Percentiles rank a stretch among this genome's conserved stretches.
phyloP scores from a whole-genome alignment of 805 yeast genomes.

The Ogataea ganodermae region DNA sequence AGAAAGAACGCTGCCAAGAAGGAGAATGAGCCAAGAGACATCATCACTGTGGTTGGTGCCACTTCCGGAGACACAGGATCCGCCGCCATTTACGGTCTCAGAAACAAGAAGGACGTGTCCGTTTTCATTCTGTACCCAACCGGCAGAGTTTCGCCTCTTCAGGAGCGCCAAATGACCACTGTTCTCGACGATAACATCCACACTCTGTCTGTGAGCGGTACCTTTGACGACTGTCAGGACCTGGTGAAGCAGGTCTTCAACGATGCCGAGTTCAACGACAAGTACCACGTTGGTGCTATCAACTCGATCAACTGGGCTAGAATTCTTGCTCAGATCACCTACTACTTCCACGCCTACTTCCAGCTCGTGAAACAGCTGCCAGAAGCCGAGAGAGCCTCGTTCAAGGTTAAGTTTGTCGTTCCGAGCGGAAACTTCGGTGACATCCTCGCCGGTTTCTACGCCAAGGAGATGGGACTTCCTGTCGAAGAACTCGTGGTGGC shows the following conservation, averaged over 20 bases:
- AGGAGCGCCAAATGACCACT: slow-evolving; percentile 98
- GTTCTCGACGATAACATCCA: slow-evolving; percentile 92
- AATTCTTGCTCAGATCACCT: slow-evolving; percentile 95
- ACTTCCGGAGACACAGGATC: slow-evolving; percentile 99
- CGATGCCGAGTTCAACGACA: slow-evolving; percentile 81
- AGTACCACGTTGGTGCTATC: slow-evolving; percentile 95
- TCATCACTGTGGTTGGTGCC: slow-evolving; percentile 96
- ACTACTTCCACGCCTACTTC: slow-evolving; percentile 92
- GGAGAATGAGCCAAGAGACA: slow-evolving; percentile 61
- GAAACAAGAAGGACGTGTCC: slow-evolving; percentile 97
- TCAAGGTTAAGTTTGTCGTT: slow-evolving; percentile 78
- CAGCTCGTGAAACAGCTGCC: slow-evolving; percentile 49
- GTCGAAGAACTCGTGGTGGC: slow-evolving; percentile 85
- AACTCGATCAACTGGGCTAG: slow-evolving; percentile 99
- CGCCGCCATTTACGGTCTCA: slow-evolving; percentile 96
- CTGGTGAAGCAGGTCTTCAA: slow-evolving; percentile 92
- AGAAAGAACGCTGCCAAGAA: slow-evolving; percentile 63
- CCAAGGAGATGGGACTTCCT: slow-evolving; percentile 94
- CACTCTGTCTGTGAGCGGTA: slow-evolving; percentile 91
- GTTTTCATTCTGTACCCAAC: slow-evolving; percentile 96
- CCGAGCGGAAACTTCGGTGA: slow-evolving; percentile 99
- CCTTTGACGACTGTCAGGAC: slow-evolving; percentile 98
- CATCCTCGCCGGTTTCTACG: slow-evolving; percentile 94
- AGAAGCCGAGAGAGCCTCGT: slow-evolving; percentile 33
- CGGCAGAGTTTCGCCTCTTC: slow-evolving; percentile 96